A percentile compares a stretch with the other conserved stretches of the same genome.
These are phyloP conservation scores for Colletotrichum orbiculare DNA, from an alignment of 2,329 filamentous ascomycete species.

Conservation along the genomic window DNA sequence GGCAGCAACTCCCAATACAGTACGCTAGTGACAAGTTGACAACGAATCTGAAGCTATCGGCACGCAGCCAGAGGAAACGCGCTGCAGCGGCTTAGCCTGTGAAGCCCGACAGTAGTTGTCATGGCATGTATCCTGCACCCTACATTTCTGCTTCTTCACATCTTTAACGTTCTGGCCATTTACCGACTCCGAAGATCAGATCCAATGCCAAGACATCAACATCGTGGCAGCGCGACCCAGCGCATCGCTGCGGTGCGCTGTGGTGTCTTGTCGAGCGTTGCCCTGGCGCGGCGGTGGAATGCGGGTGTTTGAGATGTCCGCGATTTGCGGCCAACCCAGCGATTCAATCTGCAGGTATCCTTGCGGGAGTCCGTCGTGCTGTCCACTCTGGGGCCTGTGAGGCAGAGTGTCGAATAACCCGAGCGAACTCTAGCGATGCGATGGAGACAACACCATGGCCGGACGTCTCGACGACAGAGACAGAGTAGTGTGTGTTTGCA, in stretches of 20 bases:
- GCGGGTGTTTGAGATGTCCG: constrained; percentile 33
- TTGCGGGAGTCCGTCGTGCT: constrained; percentile 11
- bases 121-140: no score
- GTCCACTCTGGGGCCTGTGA: constrained; percentile 4
- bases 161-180: not conserved
- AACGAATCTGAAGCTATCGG: not conserved
- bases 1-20: not conserved
- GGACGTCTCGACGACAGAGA: constrained; percentile 20
- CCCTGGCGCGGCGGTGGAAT: constrained; percentile 21
- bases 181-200: not conserved
- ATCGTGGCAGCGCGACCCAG: constrained; percentile 19
- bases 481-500: not conserved
- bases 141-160: no score
- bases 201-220: constrained; percentile 18
- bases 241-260: no score
- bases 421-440: not conserved
- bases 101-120: not conserved
- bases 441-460: constrained; percentile 5
- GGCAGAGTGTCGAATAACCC: constrained; percentile 2
- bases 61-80: constrained; percentile 5
- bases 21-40: not conserved
- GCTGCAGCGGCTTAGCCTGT: constrained; percentile 11
- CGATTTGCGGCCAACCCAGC: constrained; percentile 26
- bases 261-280: constrained; percentile 5
- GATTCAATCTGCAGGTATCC: constrained; percentile 28